Conservation (phyloP, 139 green algal genomes). For the Bryopsis sp. region DNA sequence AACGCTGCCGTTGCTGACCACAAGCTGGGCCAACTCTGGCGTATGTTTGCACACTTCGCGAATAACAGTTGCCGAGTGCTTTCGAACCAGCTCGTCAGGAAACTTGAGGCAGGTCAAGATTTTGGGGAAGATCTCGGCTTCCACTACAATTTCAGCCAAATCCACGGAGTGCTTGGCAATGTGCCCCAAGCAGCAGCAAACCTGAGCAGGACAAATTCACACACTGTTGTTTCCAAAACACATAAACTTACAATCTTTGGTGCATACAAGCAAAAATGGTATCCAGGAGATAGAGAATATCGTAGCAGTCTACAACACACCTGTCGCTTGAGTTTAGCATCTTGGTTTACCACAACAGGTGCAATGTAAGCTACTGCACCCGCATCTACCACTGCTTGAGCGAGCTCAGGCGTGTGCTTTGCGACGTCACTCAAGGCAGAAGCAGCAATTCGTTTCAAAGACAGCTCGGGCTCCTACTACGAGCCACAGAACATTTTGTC, state of each 20-base stretch:
- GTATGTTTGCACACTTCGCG: conserved; percentile 70
- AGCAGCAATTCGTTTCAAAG: conserved; percentile 72
- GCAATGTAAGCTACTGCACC: conserved; percentile 71
- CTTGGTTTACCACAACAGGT: conserved; percentile 66
- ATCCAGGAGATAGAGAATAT: background rate
- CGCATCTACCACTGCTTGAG: conserved; percentile 75
- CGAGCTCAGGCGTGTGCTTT: conserved; percentile 79
- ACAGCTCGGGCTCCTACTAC: conserved; percentile 71
- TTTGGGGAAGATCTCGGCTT: conserved; percentile 81
- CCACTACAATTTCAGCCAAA: conserved; percentile 82
- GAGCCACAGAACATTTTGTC: too few species aligned
- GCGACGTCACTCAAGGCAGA: conserved; percentile 72
- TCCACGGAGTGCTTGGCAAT: conserved; percentile 83
- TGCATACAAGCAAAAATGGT: background rate
- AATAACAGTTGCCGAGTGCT: conserved; percentile 65
- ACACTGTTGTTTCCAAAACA: conserved; percentile 6
- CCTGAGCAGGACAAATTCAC: conserved; percentile 28
- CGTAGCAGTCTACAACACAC: conserved; percentile 30
- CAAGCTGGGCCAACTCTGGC: conserved; percentile 78
- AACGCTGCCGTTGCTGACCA: conserved; percentile 73
- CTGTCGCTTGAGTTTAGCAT: conserved; percentile 81
- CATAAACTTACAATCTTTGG: background rate
- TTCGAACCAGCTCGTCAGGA: conserved; percentile 70
- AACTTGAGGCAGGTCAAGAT: conserved; percentile 82
- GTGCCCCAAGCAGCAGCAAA: conserved; percentile 68